Base-by-base conservation (phyloP, 2,329 filamentous ascomycete genomes). In the Fusarium heterosporum region DNA sequence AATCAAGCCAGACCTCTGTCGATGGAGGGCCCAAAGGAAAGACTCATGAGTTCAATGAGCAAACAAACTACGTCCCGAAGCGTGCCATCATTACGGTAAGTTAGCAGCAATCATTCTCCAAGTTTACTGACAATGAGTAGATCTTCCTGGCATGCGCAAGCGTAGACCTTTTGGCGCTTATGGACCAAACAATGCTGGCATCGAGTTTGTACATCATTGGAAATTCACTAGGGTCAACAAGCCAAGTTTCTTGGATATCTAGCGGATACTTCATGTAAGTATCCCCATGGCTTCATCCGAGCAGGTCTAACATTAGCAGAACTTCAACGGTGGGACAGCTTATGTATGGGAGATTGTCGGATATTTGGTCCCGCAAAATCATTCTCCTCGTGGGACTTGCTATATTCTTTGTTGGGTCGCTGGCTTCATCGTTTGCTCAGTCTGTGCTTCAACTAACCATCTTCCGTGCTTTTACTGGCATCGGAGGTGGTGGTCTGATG, bases 401-500 rank as follows among this genome's bases (percentile, higher is more conserved):
- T 3, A 76, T 83, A 9, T 82, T 83, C 71, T 80, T 81, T 55
- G 13, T 78, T 13, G 82, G 81, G 1, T 82, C 81, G 0, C 67
- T 83, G 4, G 80, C 80, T 1, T 78, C 80, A 3, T 82, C 80
- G 0, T 72, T 83, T 3, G 74, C 81, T 0, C 73, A 78, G 38
- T 78, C 77, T 4, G 77, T 77, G 4, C 69, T 77, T 1, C 80
- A 83, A 46, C 74, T 82, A 22, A 79, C 78, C 10, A 50, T 81
- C 45, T 81, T 81, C 45, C 79, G 80, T 4, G 77, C 76, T 29
- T 77, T 81, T 28, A 80, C 79, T 9, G 78, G 80, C 46, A 85
- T 92, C 55, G 91, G 90, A 19, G 90, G 90, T 12, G 90, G 89
- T 2, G 90, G 90, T 3, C 88, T 93, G 82, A 89, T 87, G 46